phyloP scores from a whole-genome alignment of 306 rosid species.

The Delonix regia region DNA sequence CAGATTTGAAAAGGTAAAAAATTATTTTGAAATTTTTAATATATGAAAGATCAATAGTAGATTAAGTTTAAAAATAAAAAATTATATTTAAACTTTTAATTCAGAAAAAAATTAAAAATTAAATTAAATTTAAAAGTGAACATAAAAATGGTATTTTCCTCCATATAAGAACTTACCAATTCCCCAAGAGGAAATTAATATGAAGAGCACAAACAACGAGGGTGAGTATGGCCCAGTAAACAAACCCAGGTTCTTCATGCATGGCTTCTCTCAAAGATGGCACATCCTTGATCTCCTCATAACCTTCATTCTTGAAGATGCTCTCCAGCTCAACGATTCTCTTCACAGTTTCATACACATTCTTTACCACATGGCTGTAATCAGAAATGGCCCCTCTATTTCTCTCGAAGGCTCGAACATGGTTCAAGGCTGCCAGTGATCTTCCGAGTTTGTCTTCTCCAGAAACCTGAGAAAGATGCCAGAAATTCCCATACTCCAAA shows the following conservation, averaged over 20 bases:
- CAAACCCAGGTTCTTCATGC: conserved; percentile 48
- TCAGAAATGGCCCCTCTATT: conserved; percentile 39
- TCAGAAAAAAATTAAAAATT: too few relatives aligned
- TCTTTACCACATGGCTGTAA: conserved; percentile 34
- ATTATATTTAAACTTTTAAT: too few relatives aligned
- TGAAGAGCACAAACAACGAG: conserved; percentile 41
- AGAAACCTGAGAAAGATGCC: conserved; percentile 40
- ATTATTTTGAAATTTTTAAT: too few relatives aligned
- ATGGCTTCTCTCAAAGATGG: conserved; percentile 42
- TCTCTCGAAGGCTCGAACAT: conserved; percentile 30
- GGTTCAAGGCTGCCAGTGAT: conserved; percentile 41
- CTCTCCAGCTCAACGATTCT: conserved; percentile 58
- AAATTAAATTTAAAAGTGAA: too few relatives aligned
- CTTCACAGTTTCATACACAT: conserved; percentile 46
- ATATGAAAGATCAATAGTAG: too few relatives aligned
- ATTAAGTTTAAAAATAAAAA: too few relatives aligned
- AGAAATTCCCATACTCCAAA: conserved; percentile 46
- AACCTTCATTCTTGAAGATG: conserved; percentile 47
- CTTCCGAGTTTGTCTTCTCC: conserved; percentile 43
- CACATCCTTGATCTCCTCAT: conserved; percentile 35
- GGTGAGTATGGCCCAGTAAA: conserved; percentile 52
- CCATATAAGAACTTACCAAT: conserved; percentile 40
- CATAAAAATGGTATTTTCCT: too few relatives aligned
- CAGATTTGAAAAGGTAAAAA: too few relatives aligned
- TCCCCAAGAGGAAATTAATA: conserved; percentile 36